These are phyloP conservation scores for Bipolaris zeicola DNA, from an alignment of 2,329 filamentous ascomycete genomes.

Conservation along the genomic window DNA sequence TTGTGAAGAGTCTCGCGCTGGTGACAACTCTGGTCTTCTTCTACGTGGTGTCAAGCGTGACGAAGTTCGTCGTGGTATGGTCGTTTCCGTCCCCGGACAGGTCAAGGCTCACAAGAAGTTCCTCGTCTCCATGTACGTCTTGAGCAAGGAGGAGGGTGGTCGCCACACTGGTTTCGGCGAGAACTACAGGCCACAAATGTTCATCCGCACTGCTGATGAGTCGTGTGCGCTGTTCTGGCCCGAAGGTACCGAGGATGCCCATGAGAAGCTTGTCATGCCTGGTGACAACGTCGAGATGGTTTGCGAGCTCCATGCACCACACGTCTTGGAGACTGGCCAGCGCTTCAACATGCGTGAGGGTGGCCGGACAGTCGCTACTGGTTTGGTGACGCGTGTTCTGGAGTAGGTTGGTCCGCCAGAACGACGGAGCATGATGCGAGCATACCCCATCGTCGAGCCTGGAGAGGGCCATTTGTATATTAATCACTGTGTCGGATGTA, in stretches of 20 bases:
- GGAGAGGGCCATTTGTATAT: constrained; percentile 28
- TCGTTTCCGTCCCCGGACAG: constrained; percentile 80
- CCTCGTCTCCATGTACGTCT: constrained; percentile 93
- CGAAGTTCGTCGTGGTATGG: constrained; percentile 94
- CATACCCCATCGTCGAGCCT: constrained; percentile 16
- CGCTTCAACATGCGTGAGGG: constrained; percentile 99
- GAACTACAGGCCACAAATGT: constrained; percentile 98
- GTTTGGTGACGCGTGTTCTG: constrained; percentile 47
- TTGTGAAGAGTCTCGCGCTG: constrained; percentile 92
- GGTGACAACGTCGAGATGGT: constrained; percentile 99
- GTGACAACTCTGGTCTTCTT: constrained; percentile 97
- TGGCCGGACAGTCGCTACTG: constrained; percentile 64
- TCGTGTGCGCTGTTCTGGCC: constrained; percentile 82
- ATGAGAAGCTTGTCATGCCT: constrained; percentile 88
- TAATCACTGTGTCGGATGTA: constrained; percentile 26
- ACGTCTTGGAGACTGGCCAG: constrained; percentile 88
- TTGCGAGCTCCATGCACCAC: constrained; percentile 80
- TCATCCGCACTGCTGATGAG: constrained; percentile 85
- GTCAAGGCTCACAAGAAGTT: constrained; percentile 91
- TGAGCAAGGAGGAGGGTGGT: constrained; percentile 97
- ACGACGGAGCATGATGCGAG: background rate
- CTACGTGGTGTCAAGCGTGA: constrained; percentile 96
- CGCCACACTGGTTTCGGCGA: constrained; percentile 93
- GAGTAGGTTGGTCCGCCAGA: constrained; percentile 29
- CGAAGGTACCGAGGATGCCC: constrained; percentile 74